Evolutionary conservation across 2,329 filamentous ascomycete genomes (phyloP).

Genomic region (Ceratocystis cubensis): DNA sequence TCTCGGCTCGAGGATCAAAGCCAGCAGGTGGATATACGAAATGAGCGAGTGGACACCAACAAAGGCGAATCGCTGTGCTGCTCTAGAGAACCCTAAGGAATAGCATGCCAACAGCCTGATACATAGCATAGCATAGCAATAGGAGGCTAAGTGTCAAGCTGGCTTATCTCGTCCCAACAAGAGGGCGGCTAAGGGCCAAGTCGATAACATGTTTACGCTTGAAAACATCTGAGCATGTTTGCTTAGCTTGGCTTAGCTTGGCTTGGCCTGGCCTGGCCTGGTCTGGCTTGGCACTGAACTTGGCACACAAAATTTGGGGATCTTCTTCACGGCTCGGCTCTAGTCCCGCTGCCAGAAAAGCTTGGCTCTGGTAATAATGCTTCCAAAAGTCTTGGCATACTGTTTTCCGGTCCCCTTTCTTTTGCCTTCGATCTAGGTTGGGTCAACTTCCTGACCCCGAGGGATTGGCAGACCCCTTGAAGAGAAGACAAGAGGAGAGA

Average conservation of each 20-base stretch:
- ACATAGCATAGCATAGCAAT: too few species aligned
- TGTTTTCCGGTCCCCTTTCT: neutral
- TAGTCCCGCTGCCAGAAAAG: slow-evolving; percentile 6
- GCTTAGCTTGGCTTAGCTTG: neutral
- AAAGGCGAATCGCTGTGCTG: too few species aligned
- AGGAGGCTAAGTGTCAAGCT: too few species aligned
- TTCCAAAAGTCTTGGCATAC: slow-evolving; percentile 13
- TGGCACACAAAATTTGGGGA: neutral
- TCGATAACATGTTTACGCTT: too few species aligned
- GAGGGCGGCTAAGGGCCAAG: too few species aligned
- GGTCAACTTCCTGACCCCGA: slow-evolving; percentile 1
- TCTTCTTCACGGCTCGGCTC: neutral
- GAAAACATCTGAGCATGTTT: neutral
- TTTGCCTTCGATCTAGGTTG: neutral
- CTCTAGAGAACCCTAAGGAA: too few species aligned
- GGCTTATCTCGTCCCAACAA: too few species aligned
- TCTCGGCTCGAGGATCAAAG: too few species aligned
- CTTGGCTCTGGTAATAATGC: neutral
- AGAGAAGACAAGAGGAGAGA: neutral
- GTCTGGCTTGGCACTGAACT: neutral
- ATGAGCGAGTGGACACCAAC: too few species aligned
- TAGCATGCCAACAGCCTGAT: too few species aligned
- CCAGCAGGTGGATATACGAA: too few species aligned
- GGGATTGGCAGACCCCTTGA: neutral
- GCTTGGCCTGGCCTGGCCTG: neutral